phyloP scores from a whole-genome alignment of 2,329 filamentous ascomycete species.

The Pseudocercospora vitis region DNA sequence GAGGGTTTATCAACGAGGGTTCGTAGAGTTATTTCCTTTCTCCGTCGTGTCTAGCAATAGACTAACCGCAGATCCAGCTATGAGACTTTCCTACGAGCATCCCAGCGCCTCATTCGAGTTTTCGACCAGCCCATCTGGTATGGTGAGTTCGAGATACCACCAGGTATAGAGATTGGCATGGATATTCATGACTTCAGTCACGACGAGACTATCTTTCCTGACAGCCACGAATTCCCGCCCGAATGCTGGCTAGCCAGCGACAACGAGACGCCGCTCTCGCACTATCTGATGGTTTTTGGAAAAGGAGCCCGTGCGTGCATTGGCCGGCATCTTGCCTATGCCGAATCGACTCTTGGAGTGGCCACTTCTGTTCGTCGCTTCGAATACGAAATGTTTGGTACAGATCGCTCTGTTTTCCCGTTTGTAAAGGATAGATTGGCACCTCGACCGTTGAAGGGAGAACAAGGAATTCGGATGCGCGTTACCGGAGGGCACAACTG shows the following conservation, averaged over 20 bases:
- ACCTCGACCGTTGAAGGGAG: neutral
- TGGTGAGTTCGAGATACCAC: constrained; percentile 21
- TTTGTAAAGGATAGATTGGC: neutral
- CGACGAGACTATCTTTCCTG: constrained; percentile 22
- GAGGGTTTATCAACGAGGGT: constrained; percentile 17
- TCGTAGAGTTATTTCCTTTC: too few relatives aligned
- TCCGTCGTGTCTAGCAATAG: too few relatives aligned
- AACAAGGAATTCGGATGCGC: neutral
- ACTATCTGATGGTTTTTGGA: constrained; percentile 16
- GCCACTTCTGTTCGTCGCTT: neutral
- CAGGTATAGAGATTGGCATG: constrained; percentile 19
- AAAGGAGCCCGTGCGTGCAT: constrained; percentile 18
- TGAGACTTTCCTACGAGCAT: constrained; percentile 28
- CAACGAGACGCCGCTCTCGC: constrained; percentile 13
- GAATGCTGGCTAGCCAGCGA: constrained; percentile 23
- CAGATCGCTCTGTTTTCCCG: neutral
- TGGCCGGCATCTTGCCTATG: constrained; percentile 16
- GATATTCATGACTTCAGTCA: constrained; percentile 17
- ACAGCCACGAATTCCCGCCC: constrained; percentile 15
- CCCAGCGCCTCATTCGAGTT: constrained; percentile 17
- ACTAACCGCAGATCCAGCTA: too few relatives aligned
- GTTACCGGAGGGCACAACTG: neutral
- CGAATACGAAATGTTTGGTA: neutral
- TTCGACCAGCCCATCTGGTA: constrained; percentile 19
- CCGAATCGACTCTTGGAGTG: constrained; percentile 10